phyloP scores from a whole-genome alignment of 2,329 filamentous ascomycete genomes.

The Colletotrichum australisinense region DNA sequence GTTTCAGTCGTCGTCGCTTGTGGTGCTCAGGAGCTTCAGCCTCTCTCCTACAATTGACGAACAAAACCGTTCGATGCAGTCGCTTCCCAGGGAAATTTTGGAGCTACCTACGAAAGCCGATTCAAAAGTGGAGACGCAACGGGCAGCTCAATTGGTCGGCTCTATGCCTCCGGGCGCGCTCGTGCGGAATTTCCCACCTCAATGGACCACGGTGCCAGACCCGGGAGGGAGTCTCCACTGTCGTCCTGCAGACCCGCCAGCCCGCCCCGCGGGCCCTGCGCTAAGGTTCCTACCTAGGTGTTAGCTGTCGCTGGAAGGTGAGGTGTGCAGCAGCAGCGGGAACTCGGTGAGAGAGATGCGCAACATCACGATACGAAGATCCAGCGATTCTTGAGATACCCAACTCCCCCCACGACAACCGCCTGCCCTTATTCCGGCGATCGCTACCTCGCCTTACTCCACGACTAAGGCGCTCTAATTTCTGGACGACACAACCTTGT shows the following conservation, averaged over 20 bases:
- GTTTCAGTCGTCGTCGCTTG: background rate
- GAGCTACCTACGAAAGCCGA: slow-evolving; percentile 17
- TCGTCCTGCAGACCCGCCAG: slow-evolving; percentile 5
- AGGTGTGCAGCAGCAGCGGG: background rate
- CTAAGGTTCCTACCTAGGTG: background rate
- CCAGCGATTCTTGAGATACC: background rate
- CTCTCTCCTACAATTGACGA: background rate
- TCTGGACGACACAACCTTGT: no score
- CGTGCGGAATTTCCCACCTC: slow-evolving; percentile 28
- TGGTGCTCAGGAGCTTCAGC: background rate
- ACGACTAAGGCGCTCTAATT: background rate
- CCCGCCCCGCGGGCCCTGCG: slow-evolving; percentile 10
- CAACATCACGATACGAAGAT: background rate
- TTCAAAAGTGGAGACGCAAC: background rate
- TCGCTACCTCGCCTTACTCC: no score
- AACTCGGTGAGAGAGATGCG: slow-evolving; percentile 10
- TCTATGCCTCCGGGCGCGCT: background rate
- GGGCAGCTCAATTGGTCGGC: background rate
- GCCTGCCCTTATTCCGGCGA: background rate
- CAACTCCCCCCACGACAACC: background rate
- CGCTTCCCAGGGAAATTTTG: slow-evolving; percentile 29
- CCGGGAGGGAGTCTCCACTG: background rate
- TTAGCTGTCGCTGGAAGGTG: background rate
- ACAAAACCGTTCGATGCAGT: background rate
- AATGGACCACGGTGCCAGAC: no score